Evolutionary conservation across 73 alveolate species (phyloP).

Genomic region (Urostyla sp.): DNA sequence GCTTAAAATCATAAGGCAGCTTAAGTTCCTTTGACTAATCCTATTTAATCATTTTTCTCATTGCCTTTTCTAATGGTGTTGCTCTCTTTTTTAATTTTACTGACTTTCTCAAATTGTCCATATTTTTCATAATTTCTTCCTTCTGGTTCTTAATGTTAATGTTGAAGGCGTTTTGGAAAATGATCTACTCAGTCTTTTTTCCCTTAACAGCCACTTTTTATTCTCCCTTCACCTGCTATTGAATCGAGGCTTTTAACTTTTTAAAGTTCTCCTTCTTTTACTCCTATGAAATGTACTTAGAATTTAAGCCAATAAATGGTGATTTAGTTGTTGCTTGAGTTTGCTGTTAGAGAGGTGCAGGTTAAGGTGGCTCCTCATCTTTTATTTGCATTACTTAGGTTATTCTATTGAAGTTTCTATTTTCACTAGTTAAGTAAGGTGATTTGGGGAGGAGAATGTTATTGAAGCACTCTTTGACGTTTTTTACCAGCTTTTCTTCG

Average conservation of each 20-base stretch:
- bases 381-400: background rate
- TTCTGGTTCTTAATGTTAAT: constrained; percentile 28
- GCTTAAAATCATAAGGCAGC: too few relatives aligned
- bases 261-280: constrained; percentile 5
- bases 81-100: constrained; percentile 56
- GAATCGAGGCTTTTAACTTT: background rate
- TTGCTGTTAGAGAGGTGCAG: background rate
- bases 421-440: constrained; percentile 20
- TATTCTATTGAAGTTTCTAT: constrained; percentile 6
- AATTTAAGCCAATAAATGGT: constrained; percentile 16
- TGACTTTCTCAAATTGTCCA: constrained; percentile 35
- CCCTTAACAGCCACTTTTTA: background rate
- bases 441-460: constrained; percentile 12
- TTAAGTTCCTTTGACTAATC: too few relatives aligned
- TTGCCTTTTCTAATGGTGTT: constrained; percentile 45
- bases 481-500: too few relatives aligned
- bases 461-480: too few relatives aligned
- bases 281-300: constrained; percentile 12
- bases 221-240: background rate
- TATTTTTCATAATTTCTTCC: constrained; percentile 32
- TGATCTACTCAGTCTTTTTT: background rate
- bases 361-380: background rate
- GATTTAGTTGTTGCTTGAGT: background rate
- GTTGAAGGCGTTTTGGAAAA: constrained; percentile 34
- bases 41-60: too few relatives aligned